Conservation (phyloP, 1,139 yeast species). For the Candida labiduridarum region DNA sequence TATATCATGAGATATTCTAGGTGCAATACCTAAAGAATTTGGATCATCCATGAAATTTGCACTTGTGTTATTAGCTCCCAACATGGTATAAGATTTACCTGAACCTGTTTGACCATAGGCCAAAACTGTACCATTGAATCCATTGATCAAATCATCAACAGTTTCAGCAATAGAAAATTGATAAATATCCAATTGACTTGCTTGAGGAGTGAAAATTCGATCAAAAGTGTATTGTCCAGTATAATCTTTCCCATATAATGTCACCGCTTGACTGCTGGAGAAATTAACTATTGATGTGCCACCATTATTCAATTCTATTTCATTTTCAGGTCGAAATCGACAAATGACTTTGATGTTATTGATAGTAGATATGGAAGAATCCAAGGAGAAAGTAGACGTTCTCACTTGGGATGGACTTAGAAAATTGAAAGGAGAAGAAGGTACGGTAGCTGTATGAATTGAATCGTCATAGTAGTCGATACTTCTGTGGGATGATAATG, state of each 20-base stretch:
- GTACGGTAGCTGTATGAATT: background rate
- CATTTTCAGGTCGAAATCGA: slow-evolving; percentile 59
- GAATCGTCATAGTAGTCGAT: slow-evolving; percentile 9
- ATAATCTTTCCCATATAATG: slow-evolving; percentile 31
- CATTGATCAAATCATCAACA: slow-evolving; percentile 70
- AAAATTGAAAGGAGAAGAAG: slow-evolving; percentile 7
- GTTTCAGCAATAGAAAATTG: slow-evolving; percentile 59
- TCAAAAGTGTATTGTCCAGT: slow-evolving; percentile 62
- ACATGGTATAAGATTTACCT: slow-evolving; percentile 86
- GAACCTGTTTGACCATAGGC: slow-evolving; percentile 92
- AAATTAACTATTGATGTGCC: slow-evolving; percentile 19
- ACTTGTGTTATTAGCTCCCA: slow-evolving; percentile 47
- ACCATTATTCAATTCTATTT: slow-evolving; percentile 29
- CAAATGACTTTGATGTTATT: slow-evolving; percentile 63
- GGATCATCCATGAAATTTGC: slow-evolving; percentile 16
- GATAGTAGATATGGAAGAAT: slow-evolving; percentile 1
- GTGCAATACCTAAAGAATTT: slow-evolving; percentile 63
- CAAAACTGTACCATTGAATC: slow-evolving; percentile 82
- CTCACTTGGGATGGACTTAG: slow-evolving; percentile 9
- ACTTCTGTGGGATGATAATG: slow-evolving; percentile 7
- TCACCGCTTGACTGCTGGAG: slow-evolving; percentile 27
- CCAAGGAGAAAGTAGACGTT: slow-evolving; percentile 6
- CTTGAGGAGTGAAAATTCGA: slow-evolving; percentile 54
- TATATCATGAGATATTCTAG: slow-evolving; percentile 69
- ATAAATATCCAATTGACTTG: slow-evolving; percentile 64